Conservation (phyloP, 2,329 filamentous ascomycete genomes). For the Stachybotrys elegans region DNA sequence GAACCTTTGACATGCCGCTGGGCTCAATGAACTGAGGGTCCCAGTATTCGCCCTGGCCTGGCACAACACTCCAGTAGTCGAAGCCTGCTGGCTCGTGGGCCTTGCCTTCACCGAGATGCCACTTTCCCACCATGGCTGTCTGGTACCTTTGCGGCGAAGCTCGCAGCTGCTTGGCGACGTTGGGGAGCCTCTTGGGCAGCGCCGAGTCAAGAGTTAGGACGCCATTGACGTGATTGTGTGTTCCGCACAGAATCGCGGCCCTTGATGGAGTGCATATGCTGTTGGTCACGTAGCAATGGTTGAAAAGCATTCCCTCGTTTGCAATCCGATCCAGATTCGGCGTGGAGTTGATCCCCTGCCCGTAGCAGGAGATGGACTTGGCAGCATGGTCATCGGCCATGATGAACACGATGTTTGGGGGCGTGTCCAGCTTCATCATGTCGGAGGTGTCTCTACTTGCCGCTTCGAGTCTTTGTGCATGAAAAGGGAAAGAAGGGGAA, state of each 20-base stretch:
- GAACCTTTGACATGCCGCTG: slow-evolving; percentile 21
- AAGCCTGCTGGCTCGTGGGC: slow-evolving; percentile 43
- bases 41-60: slow-evolving; percentile 47
- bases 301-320: slow-evolving; percentile 43
- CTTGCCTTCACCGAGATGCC: slow-evolving; percentile 45
- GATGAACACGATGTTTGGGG: slow-evolving; percentile 38
- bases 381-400: slow-evolving; percentile 51
- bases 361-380: slow-evolving; percentile 44
- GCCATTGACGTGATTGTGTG: slow-evolving; percentile 48
- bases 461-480: too few species aligned
- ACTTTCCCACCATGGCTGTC: slow-evolving; percentile 50
- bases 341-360: slow-evolving; percentile 45
- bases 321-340: slow-evolving; percentile 47
- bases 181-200: slow-evolving; percentile 45
- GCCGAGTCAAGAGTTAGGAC: slow-evolving; percentile 43
- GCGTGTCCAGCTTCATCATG: too few species aligned
- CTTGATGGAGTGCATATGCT: slow-evolving; percentile 47
- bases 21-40: slow-evolving; percentile 44
- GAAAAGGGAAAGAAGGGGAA: too few species aligned
- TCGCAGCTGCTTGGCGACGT: slow-evolving; percentile 45
- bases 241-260: slow-evolving; percentile 44
- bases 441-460: too few species aligned
- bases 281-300: slow-evolving; percentile 51
- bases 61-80: slow-evolving; percentile 46
- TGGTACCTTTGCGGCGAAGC: slow-evolving; percentile 41